Evolutionary conservation across 768 basidiomycete genomes (phyloP).

Genomic region (Pleurotus citrinopileatus): DNA sequence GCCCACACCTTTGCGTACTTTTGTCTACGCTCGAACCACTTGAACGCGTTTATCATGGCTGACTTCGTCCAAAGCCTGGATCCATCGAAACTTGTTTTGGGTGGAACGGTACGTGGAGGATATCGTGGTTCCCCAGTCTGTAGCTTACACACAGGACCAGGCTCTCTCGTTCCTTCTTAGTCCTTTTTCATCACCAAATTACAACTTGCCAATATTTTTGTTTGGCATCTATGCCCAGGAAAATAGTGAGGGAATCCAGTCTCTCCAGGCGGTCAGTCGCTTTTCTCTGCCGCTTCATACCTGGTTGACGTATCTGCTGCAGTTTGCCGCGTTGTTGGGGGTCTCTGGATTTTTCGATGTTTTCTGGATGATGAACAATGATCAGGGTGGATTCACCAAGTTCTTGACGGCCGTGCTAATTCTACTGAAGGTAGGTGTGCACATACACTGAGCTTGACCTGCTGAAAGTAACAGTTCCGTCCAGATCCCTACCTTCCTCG

Average conservation of each 20-base stretch:
- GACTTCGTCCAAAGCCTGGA: slow-evolving; percentile 75
- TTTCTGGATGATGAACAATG: slow-evolving; percentile 60
- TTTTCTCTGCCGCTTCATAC: neutral
- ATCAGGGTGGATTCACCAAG: slow-evolving; percentile 53
- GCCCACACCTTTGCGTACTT: neutral
- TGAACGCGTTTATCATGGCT: slow-evolving; percentile 14
- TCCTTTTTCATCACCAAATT: slow-evolving; percentile 57
- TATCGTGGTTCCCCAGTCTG: neutral
- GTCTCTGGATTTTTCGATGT: slow-evolving; percentile 67
- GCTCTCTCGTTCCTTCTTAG: slow-evolving; percentile 56
- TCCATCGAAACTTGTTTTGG: slow-evolving; percentile 64
- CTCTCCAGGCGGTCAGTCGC: slow-evolving; percentile 55
- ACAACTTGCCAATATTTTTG: slow-evolving; percentile 82
- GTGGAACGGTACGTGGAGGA: slow-evolving; percentile 49
- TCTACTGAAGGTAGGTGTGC: slow-evolving; percentile 49
- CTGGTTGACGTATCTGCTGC: neutral
- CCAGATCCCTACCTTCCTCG: slow-evolving; percentile 60
- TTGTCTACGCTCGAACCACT: neutral
- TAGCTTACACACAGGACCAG: slow-evolving; percentile 29
- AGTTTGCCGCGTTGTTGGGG: slow-evolving; percentile 68
- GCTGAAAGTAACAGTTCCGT: neutral
- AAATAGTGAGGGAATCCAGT: slow-evolving; percentile 57
- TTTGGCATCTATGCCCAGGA: slow-evolving; percentile 78
- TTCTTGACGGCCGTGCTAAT: slow-evolving; percentile 53
- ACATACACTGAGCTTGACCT: neutral